A percentile compares a stretch with the other conserved stretches of the same genome.
Evolutionary conservation across 805 yeast genomes (phyloP).

Genomic region (Ogataea paraovalis): DNA sequence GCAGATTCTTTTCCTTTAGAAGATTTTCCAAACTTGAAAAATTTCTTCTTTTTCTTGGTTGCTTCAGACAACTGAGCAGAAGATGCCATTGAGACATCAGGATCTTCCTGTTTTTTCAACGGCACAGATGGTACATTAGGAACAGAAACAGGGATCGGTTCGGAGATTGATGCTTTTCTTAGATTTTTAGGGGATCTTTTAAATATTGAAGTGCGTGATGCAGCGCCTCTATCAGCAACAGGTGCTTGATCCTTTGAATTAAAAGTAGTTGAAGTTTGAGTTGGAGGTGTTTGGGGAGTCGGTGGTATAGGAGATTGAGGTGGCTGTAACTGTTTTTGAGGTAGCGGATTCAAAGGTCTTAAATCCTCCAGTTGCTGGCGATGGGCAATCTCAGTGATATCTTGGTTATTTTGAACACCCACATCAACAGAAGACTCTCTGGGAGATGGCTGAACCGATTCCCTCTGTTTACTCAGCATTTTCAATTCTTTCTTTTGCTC

Average conservation of each 20-base stretch:
- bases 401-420: slow-evolving; percentile 12
- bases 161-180: not conserved
- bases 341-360: not conserved
- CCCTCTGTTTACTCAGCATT: slow-evolving; percentile 23
- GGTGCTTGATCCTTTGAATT: not conserved
- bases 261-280: not conserved
- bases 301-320: slow-evolving; percentile 2
- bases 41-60: slow-evolving; percentile 2
- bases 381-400: not conserved
- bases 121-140: not conserved
- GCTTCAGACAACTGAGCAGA: not conserved
- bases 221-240: not conserved
- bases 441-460: slow-evolving; percentile 4
- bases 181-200: not conserved
- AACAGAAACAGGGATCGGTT: not conserved
- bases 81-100: not conserved
- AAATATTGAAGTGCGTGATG: not conserved
- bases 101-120: not conserved
- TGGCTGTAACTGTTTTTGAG: not conserved
- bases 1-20: not conserved
- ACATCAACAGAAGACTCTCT: slow-evolving; percentile 8
- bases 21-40: slow-evolving; percentile 4
- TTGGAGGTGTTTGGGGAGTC: slow-evolving; percentile 1
- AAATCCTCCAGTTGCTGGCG: not conserved
- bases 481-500: slow-evolving; percentile 23